Conservation (phyloP, 768 basidiomycete species). For the Lactarius akahatsu region DNA sequence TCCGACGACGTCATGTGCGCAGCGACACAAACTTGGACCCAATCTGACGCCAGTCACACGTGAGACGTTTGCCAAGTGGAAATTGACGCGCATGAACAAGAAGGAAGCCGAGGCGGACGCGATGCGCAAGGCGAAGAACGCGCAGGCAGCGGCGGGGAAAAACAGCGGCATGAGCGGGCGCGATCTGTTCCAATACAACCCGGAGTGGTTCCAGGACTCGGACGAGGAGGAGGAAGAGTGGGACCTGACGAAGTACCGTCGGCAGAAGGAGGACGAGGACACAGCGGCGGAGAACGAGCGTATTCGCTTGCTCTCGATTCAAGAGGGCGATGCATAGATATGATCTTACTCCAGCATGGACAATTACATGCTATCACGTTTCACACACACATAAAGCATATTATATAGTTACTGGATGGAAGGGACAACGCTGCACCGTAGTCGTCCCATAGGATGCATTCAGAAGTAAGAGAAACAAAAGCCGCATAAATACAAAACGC, state of each 20-base stretch:
- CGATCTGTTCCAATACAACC: slow-evolving; percentile 97
- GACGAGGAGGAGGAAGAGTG: slow-evolving; percentile 53
- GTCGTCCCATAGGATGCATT: not conserved
- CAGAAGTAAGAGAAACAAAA: not conserved
- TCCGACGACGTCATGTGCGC: not conserved
- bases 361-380: slow-evolving; percentile 3
- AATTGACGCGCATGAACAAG: slow-evolving; percentile 93
- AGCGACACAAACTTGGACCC: slow-evolving; percentile 92
- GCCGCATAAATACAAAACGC: not conserved
- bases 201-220: slow-evolving; percentile 88
- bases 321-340: slow-evolving; percentile 38
- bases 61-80: slow-evolving; percentile 92
- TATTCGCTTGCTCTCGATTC: slow-evolving; percentile 45
- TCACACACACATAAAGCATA: slow-evolving; percentile 7
- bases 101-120: slow-evolving; percentile 88
- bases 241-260: slow-evolving; percentile 57
- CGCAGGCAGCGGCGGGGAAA: slow-evolving; percentile 85
- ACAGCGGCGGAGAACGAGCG: slow-evolving; percentile 51
- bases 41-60: slow-evolving; percentile 92
- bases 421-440: not conserved
- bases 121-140: slow-evolving; percentile 75
- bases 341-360: slow-evolving; percentile 30
- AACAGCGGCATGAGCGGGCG: slow-evolving; percentile 90
- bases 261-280: slow-evolving; percentile 61
- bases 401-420: not conserved